Percentiles rank a stretch among this genome's conserved stretches.
These are phyloP conservation scores for Ormosia semicastrata DNA, from an alignment of 306 rosid genomes.

Conservation along the genomic window DNA sequence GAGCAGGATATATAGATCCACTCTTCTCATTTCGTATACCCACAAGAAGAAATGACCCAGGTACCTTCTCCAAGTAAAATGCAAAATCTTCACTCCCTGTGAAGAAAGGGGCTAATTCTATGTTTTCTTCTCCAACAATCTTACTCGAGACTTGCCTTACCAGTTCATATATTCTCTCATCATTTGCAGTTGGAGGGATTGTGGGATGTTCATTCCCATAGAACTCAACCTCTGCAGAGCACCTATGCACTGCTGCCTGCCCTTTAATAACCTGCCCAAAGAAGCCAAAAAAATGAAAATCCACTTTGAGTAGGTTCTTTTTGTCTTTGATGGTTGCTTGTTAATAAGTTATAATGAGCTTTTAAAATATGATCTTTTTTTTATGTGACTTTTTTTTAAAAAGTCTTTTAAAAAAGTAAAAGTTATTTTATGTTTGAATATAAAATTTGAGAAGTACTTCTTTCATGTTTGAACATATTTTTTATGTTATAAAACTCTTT, in stretches of 20 bases:
- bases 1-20: constrained; percentile 60
- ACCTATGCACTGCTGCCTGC: constrained; percentile 79
- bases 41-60: constrained; percentile 65
- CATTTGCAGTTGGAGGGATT: constrained; percentile 68
- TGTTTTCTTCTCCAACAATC: constrained; percentile 71
- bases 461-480: no score
- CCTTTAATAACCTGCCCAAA: constrained; percentile 57
- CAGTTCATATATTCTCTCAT: constrained; percentile 57
- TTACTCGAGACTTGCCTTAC: constrained; percentile 46
- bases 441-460: no score
- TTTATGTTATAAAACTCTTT: no score
- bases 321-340: neutral
- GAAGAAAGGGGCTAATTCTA: constrained; percentile 44
- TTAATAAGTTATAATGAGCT: neutral
- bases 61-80: constrained; percentile 71
- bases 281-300: neutral
- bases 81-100: constrained; percentile 97
- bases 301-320: neutral
- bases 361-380: no score
- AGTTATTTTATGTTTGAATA: no score
- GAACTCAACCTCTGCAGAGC: constrained; percentile 65
- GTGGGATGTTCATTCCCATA: constrained; percentile 65
- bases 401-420: no score
- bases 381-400: no score
- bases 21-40: constrained; percentile 62